A percentile compares a stretch with the other conserved stretches of the same genome.
These are phyloP conservation scores for Aspergillus sp. DNA, from an alignment of 2,329 filamentous ascomycete genomes.

Conservation along the genomic window DNA sequence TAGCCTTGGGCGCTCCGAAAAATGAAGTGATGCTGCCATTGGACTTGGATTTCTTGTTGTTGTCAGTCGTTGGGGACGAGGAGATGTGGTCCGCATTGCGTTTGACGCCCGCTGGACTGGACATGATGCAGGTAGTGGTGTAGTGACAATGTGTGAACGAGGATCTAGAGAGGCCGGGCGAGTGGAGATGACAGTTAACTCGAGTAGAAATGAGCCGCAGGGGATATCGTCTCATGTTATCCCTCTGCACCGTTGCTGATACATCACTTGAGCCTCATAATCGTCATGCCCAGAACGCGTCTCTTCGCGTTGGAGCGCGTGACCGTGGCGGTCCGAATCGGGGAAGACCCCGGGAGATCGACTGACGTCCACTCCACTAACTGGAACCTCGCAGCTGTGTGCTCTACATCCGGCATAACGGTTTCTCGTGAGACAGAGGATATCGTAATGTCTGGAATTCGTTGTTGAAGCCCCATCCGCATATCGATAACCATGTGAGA, in stretches of 20 bases:
- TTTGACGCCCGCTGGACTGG: constrained; percentile 45
- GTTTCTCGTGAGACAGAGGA: no score
- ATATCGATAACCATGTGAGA: constrained; percentile 4
- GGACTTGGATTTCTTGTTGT: constrained; percentile 62
- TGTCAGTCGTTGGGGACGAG: constrained; percentile 28
- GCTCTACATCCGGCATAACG: no score
- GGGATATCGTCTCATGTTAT: no score
- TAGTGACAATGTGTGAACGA: not conserved
- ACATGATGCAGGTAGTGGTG: constrained; percentile 14
- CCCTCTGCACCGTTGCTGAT: no score
- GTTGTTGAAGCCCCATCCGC: no score
- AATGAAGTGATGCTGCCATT: constrained; percentile 82
- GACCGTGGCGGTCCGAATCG: not conserved
- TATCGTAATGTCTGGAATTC: no score
- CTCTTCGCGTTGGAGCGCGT: not conserved
- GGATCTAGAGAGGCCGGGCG: not conserved
- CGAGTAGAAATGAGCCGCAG: no score
- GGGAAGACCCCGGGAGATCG: not conserved
- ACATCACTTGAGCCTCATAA: not conserved
- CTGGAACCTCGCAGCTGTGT: no score
- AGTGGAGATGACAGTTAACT: not conserved
- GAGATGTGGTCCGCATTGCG: constrained; percentile 52
- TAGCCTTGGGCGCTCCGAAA: constrained; percentile 63
- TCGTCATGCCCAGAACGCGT: not conserved
- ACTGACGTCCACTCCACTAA: not conserved